phyloP scores from a whole-genome alignment of 352 stramenopile genomes.

The Globisporangium solare region DNA sequence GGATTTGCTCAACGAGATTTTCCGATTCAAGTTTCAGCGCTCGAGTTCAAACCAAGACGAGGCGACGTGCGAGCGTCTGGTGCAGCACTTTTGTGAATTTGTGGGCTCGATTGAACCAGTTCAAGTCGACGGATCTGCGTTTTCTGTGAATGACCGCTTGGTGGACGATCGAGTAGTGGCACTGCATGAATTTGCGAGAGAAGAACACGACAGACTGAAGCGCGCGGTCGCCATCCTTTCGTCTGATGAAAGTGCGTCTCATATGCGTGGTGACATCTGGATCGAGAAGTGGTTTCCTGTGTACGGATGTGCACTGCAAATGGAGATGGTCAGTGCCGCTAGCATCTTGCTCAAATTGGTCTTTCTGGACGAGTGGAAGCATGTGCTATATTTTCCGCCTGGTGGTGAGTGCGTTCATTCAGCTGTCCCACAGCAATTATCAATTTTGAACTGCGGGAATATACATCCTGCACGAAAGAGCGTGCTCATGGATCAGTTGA shows the following conservation, averaged over 20 bases:
- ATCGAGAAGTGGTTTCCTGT: slow-evolving; percentile 3
- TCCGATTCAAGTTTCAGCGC: slow-evolving; percentile 35
- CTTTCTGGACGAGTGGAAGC: slow-evolving; percentile 39
- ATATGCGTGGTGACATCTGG: slow-evolving; percentile 3
- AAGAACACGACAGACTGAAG: slow-evolving; percentile 24
- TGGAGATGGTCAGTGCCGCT: slow-evolving; percentile 17
- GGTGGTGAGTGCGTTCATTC: slow-evolving; percentile 28
- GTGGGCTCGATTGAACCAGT: slow-evolving; percentile 12
- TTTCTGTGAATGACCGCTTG: slow-evolving; percentile 5
- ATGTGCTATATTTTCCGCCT: slow-evolving; percentile 26
- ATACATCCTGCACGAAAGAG: slow-evolving; percentile 14
- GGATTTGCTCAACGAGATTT: slow-evolving; percentile 25
- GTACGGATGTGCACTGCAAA: slow-evolving; percentile 15
- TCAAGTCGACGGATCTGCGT: slow-evolving; percentile 9
- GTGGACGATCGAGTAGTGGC: slow-evolving; percentile 18
- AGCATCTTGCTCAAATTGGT: slow-evolving; percentile 28
- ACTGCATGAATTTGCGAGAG: slow-evolving; percentile 15
- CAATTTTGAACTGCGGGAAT: slow-evolving; percentile 27
- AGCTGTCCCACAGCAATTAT: slow-evolving; percentile 22
- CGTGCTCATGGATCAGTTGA: slow-evolving; percentile 15
- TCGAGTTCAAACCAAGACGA: slow-evolving; percentile 25
- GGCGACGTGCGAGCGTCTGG: slow-evolving; percentile 17
- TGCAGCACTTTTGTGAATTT: slow-evolving; percentile 16
- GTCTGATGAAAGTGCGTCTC: background rate
- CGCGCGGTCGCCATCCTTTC: slow-evolving; percentile 1